Evolutionary conservation across 805 yeast species (phyloP), one percentile per base, ranked within the genome.

Genomic region (Saturnispora serradocipensis): DNA sequence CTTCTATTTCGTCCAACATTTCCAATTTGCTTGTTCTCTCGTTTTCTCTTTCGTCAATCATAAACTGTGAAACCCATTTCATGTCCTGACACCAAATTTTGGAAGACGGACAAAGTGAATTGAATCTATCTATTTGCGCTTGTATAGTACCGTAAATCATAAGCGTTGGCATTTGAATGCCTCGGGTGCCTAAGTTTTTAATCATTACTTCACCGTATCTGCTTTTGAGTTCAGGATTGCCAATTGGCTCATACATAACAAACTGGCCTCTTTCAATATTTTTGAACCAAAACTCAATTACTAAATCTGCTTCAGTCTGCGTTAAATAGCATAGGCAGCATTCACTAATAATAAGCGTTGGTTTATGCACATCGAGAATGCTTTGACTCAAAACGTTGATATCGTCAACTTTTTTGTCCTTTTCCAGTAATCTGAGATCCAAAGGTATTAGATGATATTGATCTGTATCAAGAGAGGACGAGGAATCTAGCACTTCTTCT

Each of bases 1-100:
- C 95, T 64, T 86, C 95, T 4, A 83, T 64, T 63, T 86, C 95
- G 63, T 86, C 95, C 20, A 86, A 70, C 56, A 84, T 67, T 63
- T 86, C 93, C 38, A 86, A 69, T 22, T 67, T 56, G 51, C 72
- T 70, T 1, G 85, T 73, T 30, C 85, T 60, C 8, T 56, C 59
- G 22, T 65, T 58, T 32, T 78, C 85, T 1, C 59, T 61, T 0
- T 38, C 46, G 9, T 55, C 55, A 2, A 80, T 63, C 86, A 87
- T 81, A 28, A 61, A 48, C 18, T 55, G 56, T 62, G 65, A 63
- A 13, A 70, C 59, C 51, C 51, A 64, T 50, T 75, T 70, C 59
- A 84, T 67, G 56, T 78, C 80, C 0, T 79, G 75, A 4, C 76
- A 67, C 35, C 57, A 60, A 0, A 72, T 51, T 2, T 43, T 47